Base-by-base conservation (phyloP, 495 filamentous ascomycete genomes). In the Friedmanniomyces simplex region DNA sequence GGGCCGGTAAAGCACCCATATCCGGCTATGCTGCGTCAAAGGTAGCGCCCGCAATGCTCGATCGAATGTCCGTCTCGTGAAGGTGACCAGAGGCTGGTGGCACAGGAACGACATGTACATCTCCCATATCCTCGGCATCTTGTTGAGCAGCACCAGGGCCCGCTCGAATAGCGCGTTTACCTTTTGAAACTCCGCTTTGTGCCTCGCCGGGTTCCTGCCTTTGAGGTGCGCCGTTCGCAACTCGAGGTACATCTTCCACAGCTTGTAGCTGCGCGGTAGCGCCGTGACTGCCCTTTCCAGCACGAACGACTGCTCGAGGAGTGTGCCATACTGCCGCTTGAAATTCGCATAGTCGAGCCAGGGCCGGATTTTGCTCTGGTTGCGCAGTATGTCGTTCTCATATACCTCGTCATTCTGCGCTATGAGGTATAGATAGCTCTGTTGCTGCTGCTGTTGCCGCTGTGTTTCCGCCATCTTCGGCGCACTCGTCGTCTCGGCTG, bases 121-220 rank as follows among this genome's bases (percentile, higher is more conserved):
- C 72, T 95, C 89, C 94, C 94, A 99, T 66, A 97, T 93, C 58
- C 82, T 79, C 47, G 94, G 94, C 94, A 99, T 99, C 72, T 99
- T 99, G 75, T 97, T 96, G 62, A 99, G 80, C 10, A 99, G 78
- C 59, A 97, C 87, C 36, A 99, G 74, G 11, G 94, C 91, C 62
- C 89, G 82, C 72, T 99, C 94, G 65, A 96, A 99, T 28, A 96
- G 81, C 47, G 89, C 80, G 69, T 99, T 97, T 67, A 99, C 91
- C 69, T 96, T 96, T 62, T 80, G 77, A 69, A 85, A 97, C 66
- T 97, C 91, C 52, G 81, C 74, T 28, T 81, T 81, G 70, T 88
- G 88, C 37, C 83, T 81, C 58, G 86, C 87, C 37, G 91, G 81
- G 68, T 96, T 96, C 64, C 89, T 83, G 66, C 85, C 85, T 32